These are phyloP conservation scores for Metschnikowia santaceciliae DNA, from an alignment of 805 yeast species.

Conservation along the genomic window DNA sequence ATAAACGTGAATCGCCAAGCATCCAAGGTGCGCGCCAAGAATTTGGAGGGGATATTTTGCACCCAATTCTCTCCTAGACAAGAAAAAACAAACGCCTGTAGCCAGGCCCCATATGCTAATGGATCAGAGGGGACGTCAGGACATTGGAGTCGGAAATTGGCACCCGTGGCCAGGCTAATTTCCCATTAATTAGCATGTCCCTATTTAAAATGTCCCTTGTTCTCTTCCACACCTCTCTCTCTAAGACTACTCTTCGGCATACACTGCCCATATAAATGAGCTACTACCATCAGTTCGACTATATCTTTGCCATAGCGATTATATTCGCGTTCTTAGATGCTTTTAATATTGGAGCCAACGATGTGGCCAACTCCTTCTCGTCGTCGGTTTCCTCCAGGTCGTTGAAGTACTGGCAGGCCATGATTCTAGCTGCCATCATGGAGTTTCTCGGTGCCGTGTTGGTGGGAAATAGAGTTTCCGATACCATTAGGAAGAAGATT, in stretches of 20 bases:
- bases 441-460: slow-evolving; percentile 74
- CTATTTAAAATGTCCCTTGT: background rate
- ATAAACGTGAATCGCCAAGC: slow-evolving; percentile 4
- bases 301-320: slow-evolving; percentile 65
- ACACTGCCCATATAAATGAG: slow-evolving; percentile 17
- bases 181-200: background rate
- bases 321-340: slow-evolving; percentile 75
- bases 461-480: slow-evolving; percentile 71
- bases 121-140: background rate
- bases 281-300: slow-evolving; percentile 56
- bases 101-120: background rate
- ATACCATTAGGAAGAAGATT: slow-evolving; percentile 65
- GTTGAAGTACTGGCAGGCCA: slow-evolving; percentile 69
- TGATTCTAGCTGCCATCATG: slow-evolving; percentile 64
- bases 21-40: slow-evolving; percentile 2
- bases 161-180: background rate
- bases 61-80: background rate
- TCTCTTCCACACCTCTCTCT: background rate
- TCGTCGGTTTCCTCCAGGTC: slow-evolving; percentile 71
- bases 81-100: background rate
- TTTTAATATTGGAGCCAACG: slow-evolving; percentile 78
- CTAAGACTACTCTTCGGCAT: background rate
- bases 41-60: background rate
- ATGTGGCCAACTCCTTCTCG: slow-evolving; percentile 77
- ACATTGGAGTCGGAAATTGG: background rate